Percentiles rank a stretch among this genome's conserved stretches.
These are phyloP conservation scores for Tetrapisispora fleetii DNA, from an alignment of 805 yeast genomes.

Conservation along the genomic window DNA sequence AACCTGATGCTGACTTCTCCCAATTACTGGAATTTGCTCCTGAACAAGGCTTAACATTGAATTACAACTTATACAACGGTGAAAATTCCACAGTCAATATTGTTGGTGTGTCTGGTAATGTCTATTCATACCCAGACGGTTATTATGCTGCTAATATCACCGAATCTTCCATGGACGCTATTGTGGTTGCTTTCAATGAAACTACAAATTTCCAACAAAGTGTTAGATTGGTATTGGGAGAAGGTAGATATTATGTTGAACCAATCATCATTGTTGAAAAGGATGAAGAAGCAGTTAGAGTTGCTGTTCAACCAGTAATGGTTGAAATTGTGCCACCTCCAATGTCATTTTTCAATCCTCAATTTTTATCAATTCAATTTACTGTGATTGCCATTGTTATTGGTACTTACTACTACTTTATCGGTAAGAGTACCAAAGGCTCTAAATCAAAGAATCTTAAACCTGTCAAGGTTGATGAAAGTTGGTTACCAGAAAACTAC, in stretches of 20 bases:
- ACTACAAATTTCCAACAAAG: conserved; percentile 44
- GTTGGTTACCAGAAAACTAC: conserved; percentile 54
- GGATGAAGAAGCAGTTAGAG: conserved; percentile 40
- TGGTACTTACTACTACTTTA: conserved; percentile 38
- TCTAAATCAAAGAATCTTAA: conserved; percentile 1
- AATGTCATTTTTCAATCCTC: conserved; percentile 64
- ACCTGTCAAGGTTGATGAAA: conserved; percentile 29
- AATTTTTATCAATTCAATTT: conserved; percentile 53
- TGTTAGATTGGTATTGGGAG: conserved; percentile 46
- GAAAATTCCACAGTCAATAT: conserved; percentile 43
- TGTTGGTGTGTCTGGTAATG: conserved; percentile 61
- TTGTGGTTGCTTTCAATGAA: conserved; percentile 42
- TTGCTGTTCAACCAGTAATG: conserved; percentile 50
- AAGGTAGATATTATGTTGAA: conserved; percentile 46
- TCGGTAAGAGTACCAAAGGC: neutral
- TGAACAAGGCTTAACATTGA: conserved; percentile 45
- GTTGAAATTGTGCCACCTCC: conserved; percentile 52
- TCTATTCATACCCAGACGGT: conserved; percentile 46
- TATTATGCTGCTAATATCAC: conserved; percentile 52
- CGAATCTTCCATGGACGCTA: conserved; percentile 52
- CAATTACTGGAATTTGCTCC: conserved; percentile 37
- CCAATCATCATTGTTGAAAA: conserved; percentile 50
- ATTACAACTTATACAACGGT: conserved; percentile 43
- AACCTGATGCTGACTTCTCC: conserved; percentile 30
- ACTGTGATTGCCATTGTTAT: conserved; percentile 42